phyloP scores from a whole-genome alignment of 306 rosid species.

The Dicorynia guianensis region DNA sequence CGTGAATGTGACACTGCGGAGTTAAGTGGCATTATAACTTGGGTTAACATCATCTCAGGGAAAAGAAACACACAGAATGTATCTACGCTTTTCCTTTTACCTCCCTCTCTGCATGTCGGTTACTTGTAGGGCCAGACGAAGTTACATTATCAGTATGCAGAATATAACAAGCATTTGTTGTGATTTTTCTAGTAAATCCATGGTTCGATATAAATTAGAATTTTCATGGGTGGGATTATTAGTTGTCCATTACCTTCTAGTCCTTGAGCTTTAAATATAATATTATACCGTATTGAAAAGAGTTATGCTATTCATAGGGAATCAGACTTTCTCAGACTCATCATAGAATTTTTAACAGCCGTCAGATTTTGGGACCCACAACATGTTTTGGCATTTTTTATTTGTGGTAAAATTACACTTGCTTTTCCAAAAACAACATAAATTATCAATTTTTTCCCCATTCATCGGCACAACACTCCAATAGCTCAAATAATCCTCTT shows the following conservation, averaged over 20 bases:
- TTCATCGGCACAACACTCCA: not conserved
- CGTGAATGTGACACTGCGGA: slow-evolving; percentile 40
- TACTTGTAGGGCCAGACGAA: slow-evolving; percentile 15
- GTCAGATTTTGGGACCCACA: no score
- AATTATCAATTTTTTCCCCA: slow-evolving; percentile 19
- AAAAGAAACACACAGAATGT: not conserved
- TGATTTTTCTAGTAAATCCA: not conserved
- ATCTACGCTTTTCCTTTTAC: not conserved
- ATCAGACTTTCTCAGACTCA: no score
- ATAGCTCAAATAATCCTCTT: not conserved
- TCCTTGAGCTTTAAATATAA: not conserved
- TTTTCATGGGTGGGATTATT: not conserved
- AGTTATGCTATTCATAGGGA: no score
- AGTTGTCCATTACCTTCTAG: not conserved
- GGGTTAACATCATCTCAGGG: not conserved
- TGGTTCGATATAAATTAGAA: not conserved
- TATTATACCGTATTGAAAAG: not conserved
- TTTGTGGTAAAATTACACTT: no score
- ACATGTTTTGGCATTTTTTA: no score
- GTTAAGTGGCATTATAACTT: not conserved
- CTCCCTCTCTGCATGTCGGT: not conserved
- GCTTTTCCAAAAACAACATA: no score
- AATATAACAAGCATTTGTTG: slow-evolving; percentile 10
- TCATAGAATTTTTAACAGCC: no score
- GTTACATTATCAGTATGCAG: not conserved